phyloP scores from a whole-genome alignment of 2,329 filamentous ascomycete genomes.

The Alternaria triticimaculans region DNA sequence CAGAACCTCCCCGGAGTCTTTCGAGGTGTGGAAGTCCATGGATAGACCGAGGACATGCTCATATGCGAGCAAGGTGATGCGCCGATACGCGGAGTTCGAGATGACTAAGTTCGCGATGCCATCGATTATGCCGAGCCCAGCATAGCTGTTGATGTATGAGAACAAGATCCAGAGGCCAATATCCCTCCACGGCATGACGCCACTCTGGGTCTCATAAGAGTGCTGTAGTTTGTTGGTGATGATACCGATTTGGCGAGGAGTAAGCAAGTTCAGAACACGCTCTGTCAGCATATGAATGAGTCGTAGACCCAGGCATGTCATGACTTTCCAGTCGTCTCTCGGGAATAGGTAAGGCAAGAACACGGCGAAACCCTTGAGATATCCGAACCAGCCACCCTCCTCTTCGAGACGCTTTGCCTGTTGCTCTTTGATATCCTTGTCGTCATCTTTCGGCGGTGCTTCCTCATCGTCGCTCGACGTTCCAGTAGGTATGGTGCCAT shows the following conservation, averaged over 20 bases:
- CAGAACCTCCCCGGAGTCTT: conserved; percentile 69
- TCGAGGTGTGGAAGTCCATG: conserved; percentile 73
- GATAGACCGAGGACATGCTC: conserved; percentile 72
- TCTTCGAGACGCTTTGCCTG: conserved; percentile 70
- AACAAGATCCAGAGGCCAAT: conserved; percentile 59
- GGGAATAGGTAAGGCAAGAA: conserved; percentile 85
- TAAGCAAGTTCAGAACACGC: conserved; percentile 76
- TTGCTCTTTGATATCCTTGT: conserved; percentile 62
- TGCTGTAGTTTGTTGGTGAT: conserved; percentile 71
- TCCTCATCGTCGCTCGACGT: conserved; percentile 41
- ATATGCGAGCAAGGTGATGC: conserved; percentile 67
- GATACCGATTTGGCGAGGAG: conserved; percentile 81
- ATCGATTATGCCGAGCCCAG: conserved; percentile 59
- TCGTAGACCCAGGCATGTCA: conserved; percentile 72
- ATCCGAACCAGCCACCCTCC: conserved; percentile 78
- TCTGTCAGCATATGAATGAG: conserved; percentile 71
- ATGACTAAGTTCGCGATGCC: conserved; percentile 62
- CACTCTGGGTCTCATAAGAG: conserved; percentile 46
- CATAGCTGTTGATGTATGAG: conserved; percentile 58
- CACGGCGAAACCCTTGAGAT: conserved; percentile 74
- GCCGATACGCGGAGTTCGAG: conserved; percentile 63
- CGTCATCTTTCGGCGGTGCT: conserved; percentile 58
- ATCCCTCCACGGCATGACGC: conserved; percentile 59
- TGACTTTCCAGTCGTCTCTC: conserved; percentile 67
- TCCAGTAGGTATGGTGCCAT: conserved; percentile 43